Evolutionary conservation across 305 asterid genomes (phyloP).

Genomic region (Stenogyne calaminthoides): DNA sequence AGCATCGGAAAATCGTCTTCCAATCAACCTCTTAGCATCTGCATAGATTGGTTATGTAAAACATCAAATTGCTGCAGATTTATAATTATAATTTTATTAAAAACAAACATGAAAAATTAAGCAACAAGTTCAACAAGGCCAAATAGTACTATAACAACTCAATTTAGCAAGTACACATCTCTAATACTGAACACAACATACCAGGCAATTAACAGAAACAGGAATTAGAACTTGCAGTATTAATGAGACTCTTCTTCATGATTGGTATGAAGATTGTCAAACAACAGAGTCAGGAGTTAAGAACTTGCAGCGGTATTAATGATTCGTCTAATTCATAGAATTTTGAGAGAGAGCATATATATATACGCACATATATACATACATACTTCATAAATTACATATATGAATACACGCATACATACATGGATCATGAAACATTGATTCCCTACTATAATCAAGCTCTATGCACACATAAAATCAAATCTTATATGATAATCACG

Average conservation of each 20-base stretch:
- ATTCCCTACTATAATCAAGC: not conserved
- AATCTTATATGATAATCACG: not conserved
- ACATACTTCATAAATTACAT: not conserved
- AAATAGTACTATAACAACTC: too few species aligned
- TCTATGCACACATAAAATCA: not conserved
- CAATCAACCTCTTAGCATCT: slow-evolving; percentile 90
- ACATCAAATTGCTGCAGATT: not conserved
- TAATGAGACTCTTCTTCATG: too few species aligned
- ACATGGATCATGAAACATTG: not conserved
- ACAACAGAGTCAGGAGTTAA: not conserved
- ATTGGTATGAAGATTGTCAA: not conserved
- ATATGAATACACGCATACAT: too few species aligned
- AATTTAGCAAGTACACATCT: too few species aligned
- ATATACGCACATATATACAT: too few species aligned
- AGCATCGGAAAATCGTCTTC: slow-evolving; percentile 73
- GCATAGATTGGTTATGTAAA: not conserved
- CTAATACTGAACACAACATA: too few species aligned
- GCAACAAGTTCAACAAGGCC: not conserved
- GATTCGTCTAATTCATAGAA: not conserved
- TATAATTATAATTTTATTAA: not conserved
- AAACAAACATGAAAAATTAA: not conserved
- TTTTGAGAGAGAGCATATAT: not conserved
- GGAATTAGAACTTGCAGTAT: too few species aligned
- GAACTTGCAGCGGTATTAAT: not conserved
- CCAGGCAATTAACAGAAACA: too few species aligned